A percentile compares a stretch with the other conserved stretches of the same genome.
Evolutionary conservation across 2,329 filamentous ascomycete species (phyloP).

Genomic region (Colletotrichum tofieldiae): DNA sequence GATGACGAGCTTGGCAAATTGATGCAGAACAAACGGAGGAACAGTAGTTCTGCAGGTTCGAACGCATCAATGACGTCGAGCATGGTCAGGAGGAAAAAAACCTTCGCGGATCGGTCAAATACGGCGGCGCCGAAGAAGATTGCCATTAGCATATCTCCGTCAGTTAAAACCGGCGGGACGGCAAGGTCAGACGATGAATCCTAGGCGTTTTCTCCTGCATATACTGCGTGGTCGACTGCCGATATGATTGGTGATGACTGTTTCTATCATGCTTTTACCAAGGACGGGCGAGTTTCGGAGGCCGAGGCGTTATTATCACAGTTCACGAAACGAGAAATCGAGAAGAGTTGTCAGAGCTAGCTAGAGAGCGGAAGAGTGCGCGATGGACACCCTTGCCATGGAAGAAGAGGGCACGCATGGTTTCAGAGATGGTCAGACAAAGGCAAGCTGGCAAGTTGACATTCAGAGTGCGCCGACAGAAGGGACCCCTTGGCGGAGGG

Average conservation of each 20-base stretch:
- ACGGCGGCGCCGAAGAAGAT: conserved; percentile 67
- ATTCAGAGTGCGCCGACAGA: conserved; percentile 2
- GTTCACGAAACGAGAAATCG: conserved; percentile 38
- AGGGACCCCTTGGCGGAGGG: neutral
- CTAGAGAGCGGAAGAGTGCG: conserved; percentile 12
- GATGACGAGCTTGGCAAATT: conserved; percentile 93
- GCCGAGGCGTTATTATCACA: conserved; percentile 39
- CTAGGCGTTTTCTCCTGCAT: conserved; percentile 46
- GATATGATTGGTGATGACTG: conserved; percentile 35
- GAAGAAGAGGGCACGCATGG: conserved; percentile 2
- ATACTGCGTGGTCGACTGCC: conserved; percentile 12
- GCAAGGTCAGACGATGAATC: conserved; percentile 58
- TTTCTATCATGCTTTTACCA: conserved; percentile 39
- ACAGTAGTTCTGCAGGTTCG: conserved; percentile 67
- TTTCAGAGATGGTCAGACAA: neutral
- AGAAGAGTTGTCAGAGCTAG: conserved; percentile 35
- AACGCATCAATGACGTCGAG: conserved; percentile 56
- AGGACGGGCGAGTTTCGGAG: conserved; percentile 31
- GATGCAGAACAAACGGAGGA: conserved; percentile 75
- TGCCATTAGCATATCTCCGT: conserved; percentile 70
- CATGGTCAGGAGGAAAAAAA: conserved; percentile 62
- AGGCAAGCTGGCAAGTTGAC: conserved; percentile 32
- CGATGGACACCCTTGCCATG: conserved; percentile 5
- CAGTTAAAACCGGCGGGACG: conserved; percentile 58
- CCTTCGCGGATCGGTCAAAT: conserved; percentile 59